phyloP scores from a whole-genome alignment of 108 stramenopile genomes.

The Fragilaria radians region DNA sequence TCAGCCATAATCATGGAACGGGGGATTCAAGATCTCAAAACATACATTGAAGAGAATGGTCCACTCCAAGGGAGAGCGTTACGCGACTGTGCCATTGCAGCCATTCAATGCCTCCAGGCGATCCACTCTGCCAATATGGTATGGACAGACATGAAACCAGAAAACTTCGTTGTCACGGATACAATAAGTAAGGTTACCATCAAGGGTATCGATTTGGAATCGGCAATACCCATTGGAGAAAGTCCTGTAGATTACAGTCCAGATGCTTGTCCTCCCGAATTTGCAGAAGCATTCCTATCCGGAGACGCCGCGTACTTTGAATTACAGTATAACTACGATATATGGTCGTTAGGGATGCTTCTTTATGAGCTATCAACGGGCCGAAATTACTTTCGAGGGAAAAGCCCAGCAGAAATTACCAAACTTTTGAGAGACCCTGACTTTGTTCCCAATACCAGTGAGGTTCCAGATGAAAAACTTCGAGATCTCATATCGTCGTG shows the following conservation, averaged over 20 bases:
- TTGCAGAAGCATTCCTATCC: constrained; percentile 62
- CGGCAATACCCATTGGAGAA: constrained; percentile 58
- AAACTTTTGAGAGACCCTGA: constrained; percentile 35
- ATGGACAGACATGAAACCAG: constrained; percentile 88
- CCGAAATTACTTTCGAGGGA: constrained; percentile 66
- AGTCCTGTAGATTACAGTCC: constrained; percentile 87
- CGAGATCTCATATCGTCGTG: constrained; percentile 61
- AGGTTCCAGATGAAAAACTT: constrained; percentile 37
- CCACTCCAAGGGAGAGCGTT: constrained; percentile 55
- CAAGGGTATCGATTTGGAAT: constrained; percentile 75
- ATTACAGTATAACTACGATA: constrained; percentile 70
- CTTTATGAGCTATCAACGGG: constrained; percentile 75
- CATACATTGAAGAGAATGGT: constrained; percentile 40
- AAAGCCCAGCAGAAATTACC: constrained; percentile 61
- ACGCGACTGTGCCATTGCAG: constrained; percentile 62
- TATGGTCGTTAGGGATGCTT: constrained; percentile 84
- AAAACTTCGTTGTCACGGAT: constrained; percentile 77
- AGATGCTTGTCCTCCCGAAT: constrained; percentile 90
- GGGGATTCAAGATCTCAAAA: constrained; percentile 70
- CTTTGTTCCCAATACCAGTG: constrained; percentile 33
- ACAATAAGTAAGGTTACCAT: constrained; percentile 10
- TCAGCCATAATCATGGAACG: constrained; percentile 75
- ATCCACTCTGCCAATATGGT: constrained; percentile 65
- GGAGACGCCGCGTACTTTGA: constrained; percentile 67
- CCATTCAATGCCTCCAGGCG: constrained; percentile 64